A percentile compares a stretch with the other conserved stretches of the same genome.
Evolutionary conservation across 306 rosid species (phyloP).

Genomic region (Trichosanthes cucumerina): DNA sequence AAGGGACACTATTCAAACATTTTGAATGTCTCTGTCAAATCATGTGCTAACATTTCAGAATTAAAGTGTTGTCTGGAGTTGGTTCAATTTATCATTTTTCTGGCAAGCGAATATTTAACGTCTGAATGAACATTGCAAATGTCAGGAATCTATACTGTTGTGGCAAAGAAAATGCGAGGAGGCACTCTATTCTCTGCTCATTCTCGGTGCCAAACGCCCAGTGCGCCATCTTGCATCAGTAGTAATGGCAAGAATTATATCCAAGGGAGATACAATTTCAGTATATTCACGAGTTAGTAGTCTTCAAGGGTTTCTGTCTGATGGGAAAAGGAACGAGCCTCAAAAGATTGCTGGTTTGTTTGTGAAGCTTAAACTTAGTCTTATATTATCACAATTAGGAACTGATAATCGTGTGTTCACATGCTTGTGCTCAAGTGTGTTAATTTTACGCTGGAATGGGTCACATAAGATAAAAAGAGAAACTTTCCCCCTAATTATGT

Average conservation of each 20-base stretch:
- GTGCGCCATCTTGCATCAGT: slow-evolving; percentile 92
- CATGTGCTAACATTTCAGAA: neutral
- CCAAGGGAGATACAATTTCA: slow-evolving; percentile 81
- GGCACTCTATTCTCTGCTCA: slow-evolving; percentile 70
- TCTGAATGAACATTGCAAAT: slow-evolving; percentile 13
- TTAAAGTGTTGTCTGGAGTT: slow-evolving; percentile 1
- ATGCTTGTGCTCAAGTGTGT: neutral
- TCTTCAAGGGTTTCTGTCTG: slow-evolving; percentile 95
- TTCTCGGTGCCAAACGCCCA: slow-evolving; percentile 86
- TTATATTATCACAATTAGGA: neutral
- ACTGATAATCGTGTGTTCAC: neutral
- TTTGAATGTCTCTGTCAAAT: neutral
- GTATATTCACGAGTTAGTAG: slow-evolving; percentile 88
- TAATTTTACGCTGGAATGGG: neutral
- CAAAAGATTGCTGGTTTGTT: slow-evolving; percentile 78
- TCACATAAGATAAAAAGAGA: neutral
- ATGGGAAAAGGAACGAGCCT: slow-evolving; percentile 77
- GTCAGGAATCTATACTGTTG: slow-evolving; percentile 74
- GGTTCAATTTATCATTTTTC: neutral
- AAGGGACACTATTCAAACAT: neutral
- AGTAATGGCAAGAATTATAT: slow-evolving; percentile 78
- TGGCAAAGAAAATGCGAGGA: slow-evolving; percentile 99
- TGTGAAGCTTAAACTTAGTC: neutral
- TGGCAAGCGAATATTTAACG: neutral
- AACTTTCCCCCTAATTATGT: neutral